Evolutionary conservation across 495 filamentous ascomycete species (phyloP).

Genomic region (Elasticomyces elasticus): DNA sequence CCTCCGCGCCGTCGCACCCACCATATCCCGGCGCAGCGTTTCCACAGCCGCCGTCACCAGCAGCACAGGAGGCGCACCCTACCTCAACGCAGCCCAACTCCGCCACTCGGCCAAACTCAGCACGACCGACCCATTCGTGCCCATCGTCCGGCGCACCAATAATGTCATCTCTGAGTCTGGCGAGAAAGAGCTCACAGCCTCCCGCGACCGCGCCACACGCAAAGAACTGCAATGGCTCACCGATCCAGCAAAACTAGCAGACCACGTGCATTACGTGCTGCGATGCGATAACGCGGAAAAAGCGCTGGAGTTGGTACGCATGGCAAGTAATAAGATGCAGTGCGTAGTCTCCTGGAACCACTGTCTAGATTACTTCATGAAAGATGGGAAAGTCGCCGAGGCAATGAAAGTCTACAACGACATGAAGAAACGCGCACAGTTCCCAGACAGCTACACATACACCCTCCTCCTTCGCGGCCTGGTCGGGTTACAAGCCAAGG

Average conservation of each 20-base stretch:
- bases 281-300: slow-evolving; percentile 45
- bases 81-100: slow-evolving; percentile 10
- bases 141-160: background rate
- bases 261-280: slow-evolving; percentile 50
- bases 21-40: background rate
- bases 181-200: background rate
- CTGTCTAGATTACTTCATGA: slow-evolving; percentile 61
- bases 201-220: background rate
- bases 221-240: slow-evolving; percentile 52
- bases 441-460: slow-evolving; percentile 66
- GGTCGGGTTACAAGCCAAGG: slow-evolving; percentile 23
- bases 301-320: slow-evolving; percentile 55
- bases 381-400: slow-evolving; percentile 43
- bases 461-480: slow-evolving; percentile 74
- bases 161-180: too few species aligned
- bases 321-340: slow-evolving; percentile 49
- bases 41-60: slow-evolving; percentile 3
- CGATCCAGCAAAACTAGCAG: slow-evolving; percentile 57
- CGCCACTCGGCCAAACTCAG: background rate
- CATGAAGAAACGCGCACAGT: slow-evolving; percentile 88
- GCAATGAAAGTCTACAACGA: slow-evolving; percentile 80
- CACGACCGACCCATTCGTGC: background rate
- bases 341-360: slow-evolving; percentile 79
- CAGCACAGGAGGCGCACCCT: background rate
- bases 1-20: slow-evolving; percentile 15